Conservation (phyloP, 2,329 filamentous ascomycete genomes). For the Sarocladiaceae sp. region DNA sequence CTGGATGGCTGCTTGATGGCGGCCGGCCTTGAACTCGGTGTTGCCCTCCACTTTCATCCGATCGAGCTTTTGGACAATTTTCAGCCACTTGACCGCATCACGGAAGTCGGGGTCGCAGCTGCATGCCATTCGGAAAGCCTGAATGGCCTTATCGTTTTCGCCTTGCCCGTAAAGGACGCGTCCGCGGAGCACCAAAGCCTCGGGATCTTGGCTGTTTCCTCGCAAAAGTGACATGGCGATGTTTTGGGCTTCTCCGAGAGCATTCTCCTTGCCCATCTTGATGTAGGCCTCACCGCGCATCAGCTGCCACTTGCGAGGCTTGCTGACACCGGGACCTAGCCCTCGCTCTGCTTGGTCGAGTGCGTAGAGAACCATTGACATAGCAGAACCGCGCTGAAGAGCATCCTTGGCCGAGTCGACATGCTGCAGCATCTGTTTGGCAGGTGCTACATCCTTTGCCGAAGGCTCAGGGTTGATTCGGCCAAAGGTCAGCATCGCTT, state of each 20-base stretch:
- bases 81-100: slow-evolving; percentile 80
- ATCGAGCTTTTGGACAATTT: slow-evolving; percentile 85
- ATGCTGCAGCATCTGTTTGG: slow-evolving; percentile 78
- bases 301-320: slow-evolving; percentile 88
- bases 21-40: slow-evolving; percentile 76
- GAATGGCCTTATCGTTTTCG: slow-evolving; percentile 90
- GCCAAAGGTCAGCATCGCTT: slow-evolving; percentile 76
- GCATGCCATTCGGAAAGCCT: slow-evolving; percentile 85
- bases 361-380: slow-evolving; percentile 90
- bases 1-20: slow-evolving; percentile 73
- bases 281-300: slow-evolving; percentile 88
- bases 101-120: slow-evolving; percentile 88
- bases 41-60: slow-evolving; percentile 94
- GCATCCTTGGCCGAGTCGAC: slow-evolving; percentile 74
- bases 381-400: slow-evolving; percentile 64
- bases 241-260: slow-evolving; percentile 85
- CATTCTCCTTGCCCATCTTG: slow-evolving; percentile 86
- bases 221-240: slow-evolving; percentile 84
- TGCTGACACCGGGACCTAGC: slow-evolving; percentile 66
- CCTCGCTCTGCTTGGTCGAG: slow-evolving; percentile 83
- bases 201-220: slow-evolving; percentile 83
- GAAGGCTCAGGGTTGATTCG: slow-evolving; percentile 76
- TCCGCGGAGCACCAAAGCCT: slow-evolving; percentile 84
- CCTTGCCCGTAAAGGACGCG: slow-evolving; percentile 84
- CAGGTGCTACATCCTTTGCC: slow-evolving; percentile 77